Conservation (phyloP, 2,329 filamentous ascomycete genomes). For the Sphaerulina musiva region DNA sequence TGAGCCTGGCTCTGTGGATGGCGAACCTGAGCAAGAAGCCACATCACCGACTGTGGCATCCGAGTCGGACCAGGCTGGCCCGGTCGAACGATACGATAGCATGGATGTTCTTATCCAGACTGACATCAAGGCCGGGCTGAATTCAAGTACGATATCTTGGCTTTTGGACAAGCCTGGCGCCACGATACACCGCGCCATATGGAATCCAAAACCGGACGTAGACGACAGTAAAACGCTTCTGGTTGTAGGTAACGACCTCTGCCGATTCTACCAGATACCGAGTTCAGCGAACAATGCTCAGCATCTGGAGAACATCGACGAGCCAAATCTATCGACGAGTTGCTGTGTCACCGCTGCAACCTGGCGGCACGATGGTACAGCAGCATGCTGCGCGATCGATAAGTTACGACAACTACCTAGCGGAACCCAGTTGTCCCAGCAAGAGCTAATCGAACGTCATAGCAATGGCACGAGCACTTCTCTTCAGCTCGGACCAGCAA, state of each 20-base stretch:
- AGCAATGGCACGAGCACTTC: slow-evolving; percentile 19
- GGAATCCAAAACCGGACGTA: slow-evolving; percentile 25
- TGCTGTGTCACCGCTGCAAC: slow-evolving; percentile 30
- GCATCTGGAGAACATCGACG: slow-evolving; percentile 25
- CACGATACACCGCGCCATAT: slow-evolving; percentile 26
- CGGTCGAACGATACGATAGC: slow-evolving; percentile 30
- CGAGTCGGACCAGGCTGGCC: slow-evolving; percentile 24
- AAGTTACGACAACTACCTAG: slow-evolving; percentile 18
- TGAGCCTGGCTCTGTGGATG: slow-evolving; percentile 29
- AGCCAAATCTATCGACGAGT: slow-evolving; percentile 23
- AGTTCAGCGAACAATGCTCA: slow-evolving; percentile 18
- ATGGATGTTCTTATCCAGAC: slow-evolving; percentile 33
- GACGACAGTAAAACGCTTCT: slow-evolving; percentile 27
- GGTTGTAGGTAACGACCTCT: slow-evolving; percentile 32
- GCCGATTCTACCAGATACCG: slow-evolving; percentile 32
- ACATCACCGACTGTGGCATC: slow-evolving; percentile 25
- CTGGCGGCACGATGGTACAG: slow-evolving; percentile 33
- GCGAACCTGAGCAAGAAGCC: slow-evolving; percentile 26
- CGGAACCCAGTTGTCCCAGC: slow-evolving; percentile 17
- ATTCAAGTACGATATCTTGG: slow-evolving; percentile 33
- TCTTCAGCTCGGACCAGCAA: slow-evolving; percentile 19
- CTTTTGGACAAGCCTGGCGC: slow-evolving; percentile 30
- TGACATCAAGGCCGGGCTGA: slow-evolving; percentile 29
- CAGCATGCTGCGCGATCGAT: slow-evolving; percentile 29
- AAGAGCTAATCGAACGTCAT: slow-evolving; percentile 26